Percentiles rank a stretch among this genome's conserved stretches.
phyloP scores from a whole-genome alignment of 192 early-diverging fungal genomes.

The Coemansia sp. region DNA sequence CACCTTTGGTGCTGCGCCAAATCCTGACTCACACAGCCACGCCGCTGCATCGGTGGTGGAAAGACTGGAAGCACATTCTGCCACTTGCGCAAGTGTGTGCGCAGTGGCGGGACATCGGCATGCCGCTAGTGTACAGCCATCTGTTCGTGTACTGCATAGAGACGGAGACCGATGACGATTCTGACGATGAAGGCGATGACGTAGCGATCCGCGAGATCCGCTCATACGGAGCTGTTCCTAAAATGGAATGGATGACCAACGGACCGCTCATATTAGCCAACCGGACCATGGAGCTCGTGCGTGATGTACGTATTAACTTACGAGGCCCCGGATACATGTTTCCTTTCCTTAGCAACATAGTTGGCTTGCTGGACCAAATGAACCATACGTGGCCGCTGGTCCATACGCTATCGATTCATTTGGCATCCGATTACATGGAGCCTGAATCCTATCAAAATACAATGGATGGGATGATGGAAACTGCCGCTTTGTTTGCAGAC shows the following conservation, averaged over 20 bases:
- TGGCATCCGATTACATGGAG: background rate
- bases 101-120: background rate
- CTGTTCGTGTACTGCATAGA: slow-evolving; percentile 6
- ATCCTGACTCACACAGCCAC: background rate
- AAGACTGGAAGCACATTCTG: slow-evolving; percentile 3
- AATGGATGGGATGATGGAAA: background rate
- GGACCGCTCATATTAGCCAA: background rate
- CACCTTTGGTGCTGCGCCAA: background rate
- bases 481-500: background rate
- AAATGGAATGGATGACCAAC: background rate
- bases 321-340: slow-evolving; percentile 4
- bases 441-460: background rate
- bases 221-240: background rate
- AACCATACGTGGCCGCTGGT: background rate
- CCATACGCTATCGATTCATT: background rate
- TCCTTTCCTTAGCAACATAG: background rate
- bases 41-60: background rate
- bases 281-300: background rate
- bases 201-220: background rate
- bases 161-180: background rate
- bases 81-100: background rate
- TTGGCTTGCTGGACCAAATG: background rate
- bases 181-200: slow-evolving; percentile 5
- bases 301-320: background rate
- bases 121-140: background rate